Conservation (phyloP, 2,329 filamentous ascomycete species). For the Calonectria montana region DNA sequence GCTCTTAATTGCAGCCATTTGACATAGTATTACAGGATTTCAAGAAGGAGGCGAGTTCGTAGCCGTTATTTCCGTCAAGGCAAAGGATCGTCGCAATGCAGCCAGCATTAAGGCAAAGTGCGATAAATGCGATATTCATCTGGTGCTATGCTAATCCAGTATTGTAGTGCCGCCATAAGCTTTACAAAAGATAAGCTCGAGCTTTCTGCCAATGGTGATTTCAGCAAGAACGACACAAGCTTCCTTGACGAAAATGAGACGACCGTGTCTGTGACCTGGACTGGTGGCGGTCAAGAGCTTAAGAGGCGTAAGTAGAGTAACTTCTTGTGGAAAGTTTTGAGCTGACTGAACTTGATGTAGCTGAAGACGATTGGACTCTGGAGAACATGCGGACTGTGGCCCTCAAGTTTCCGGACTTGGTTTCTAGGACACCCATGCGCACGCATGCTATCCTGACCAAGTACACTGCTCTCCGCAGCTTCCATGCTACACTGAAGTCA, state of each 20-base stretch:
- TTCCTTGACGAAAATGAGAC: constrained; percentile 20
- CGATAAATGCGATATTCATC: background rate
- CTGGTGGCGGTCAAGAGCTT: constrained; percentile 17
- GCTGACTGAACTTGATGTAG: background rate
- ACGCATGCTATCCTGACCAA: constrained; percentile 23
- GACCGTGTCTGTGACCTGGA: constrained; percentile 20
- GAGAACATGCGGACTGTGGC: constrained; percentile 19
- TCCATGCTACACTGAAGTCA: background rate
- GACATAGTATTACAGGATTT: background rate
- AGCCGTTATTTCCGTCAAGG: constrained; percentile 16
- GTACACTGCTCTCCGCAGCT: constrained; percentile 19
- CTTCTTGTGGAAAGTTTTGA: background rate
- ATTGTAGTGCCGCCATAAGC: background rate
- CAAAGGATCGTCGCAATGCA: background rate
- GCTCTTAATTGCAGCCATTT: background rate
- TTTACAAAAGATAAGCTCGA: constrained; percentile 10
- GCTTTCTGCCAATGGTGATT: background rate
- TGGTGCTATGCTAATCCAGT: background rate
- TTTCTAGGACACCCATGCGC: constrained; percentile 17
- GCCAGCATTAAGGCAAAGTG: background rate
- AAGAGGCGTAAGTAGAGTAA: constrained; percentile 5
- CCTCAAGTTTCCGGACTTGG: constrained; percentile 10
- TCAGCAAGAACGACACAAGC: background rate
- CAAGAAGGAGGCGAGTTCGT: constrained; percentile 17
- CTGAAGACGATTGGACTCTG: constrained; percentile 16